Percentiles rank a stretch among this genome's conserved stretches.
Conservation (phyloP, 2,329 filamentous ascomycete species). For the Metarhizium album region DNA sequence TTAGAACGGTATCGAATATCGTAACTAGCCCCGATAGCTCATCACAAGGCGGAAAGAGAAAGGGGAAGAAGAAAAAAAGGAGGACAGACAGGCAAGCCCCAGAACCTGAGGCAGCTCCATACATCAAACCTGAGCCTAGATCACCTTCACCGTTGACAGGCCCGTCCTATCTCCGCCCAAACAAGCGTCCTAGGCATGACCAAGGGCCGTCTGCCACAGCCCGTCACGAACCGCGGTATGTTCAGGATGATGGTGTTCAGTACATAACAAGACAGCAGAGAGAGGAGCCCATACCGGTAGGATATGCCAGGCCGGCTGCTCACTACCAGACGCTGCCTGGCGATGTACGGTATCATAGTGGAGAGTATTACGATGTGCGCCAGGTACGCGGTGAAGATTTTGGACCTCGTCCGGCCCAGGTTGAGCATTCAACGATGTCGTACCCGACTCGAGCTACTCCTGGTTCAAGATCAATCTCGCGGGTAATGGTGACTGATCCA, state of each 20-base stretch:
- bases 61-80: slow-evolving; percentile 41
- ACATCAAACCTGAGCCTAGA: slow-evolving; percentile 54
- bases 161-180: slow-evolving; percentile 41
- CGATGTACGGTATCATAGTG: slow-evolving; percentile 18
- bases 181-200: slow-evolving; percentile 44
- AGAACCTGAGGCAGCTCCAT: slow-evolving; percentile 37
- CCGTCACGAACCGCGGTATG: slow-evolving; percentile 29
- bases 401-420: slow-evolving; percentile 27
- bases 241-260: slow-evolving; percentile 24
- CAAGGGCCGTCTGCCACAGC: slow-evolving; percentile 26
- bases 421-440: slow-evolving; percentile 19
- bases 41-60: slow-evolving; percentile 42
- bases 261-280: slow-evolving; percentile 19
- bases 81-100: slow-evolving; percentile 38
- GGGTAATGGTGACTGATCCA: slow-evolving; percentile 28
- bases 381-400: slow-evolving; percentile 18
- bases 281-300: slow-evolving; percentile 16
- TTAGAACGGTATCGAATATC: slow-evolving; percentile 38
- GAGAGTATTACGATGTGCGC: slow-evolving; percentile 23
- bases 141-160: slow-evolving; percentile 49
- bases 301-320: background rate
- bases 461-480: slow-evolving; percentile 29
- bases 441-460: slow-evolving; percentile 28
- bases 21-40: slow-evolving; percentile 51
- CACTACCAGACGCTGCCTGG: slow-evolving; percentile 11